Percentiles rank a stretch among this genome's conserved stretches.
Conservation (phyloP, 1,284 basidiomycete genomes). For the Cystobasidium sp. region DNA sequence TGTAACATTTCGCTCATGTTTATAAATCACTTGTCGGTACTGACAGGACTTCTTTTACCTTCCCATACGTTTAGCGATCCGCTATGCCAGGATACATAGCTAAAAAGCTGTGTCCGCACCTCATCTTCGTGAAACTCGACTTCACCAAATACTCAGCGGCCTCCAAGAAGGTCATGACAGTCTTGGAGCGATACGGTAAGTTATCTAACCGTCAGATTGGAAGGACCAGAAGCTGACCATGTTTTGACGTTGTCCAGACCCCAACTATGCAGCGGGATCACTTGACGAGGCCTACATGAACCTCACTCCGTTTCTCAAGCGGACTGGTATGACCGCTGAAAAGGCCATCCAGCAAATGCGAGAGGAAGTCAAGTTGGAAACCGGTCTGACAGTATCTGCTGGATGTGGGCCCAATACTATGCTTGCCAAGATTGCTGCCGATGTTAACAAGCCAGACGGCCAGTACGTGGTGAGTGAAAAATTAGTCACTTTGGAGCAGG, state of each 20-base stretch:
- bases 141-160: conserved; percentile 55
- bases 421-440: conserved; percentile 76
- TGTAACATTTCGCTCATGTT: background rate
- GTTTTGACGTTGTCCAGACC: conserved; percentile 2
- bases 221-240: background rate
- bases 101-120: conserved; percentile 87
- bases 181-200: conserved; percentile 48
- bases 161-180: conserved; percentile 55
- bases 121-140: conserved; percentile 69
- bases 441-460: conserved; percentile 85
- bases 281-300: conserved; percentile 53
- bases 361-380: conserved; percentile 70
- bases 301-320: conserved; percentile 47
- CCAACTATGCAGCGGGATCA: conserved; percentile 49
- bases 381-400: conserved; percentile 86
- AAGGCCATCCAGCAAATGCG: conserved; percentile 80
- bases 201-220: background rate
- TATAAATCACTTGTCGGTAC: too few relatives aligned
- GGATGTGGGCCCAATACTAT: conserved; percentile 62
- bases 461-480: conserved; percentile 70
- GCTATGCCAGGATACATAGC: conserved; percentile 75
- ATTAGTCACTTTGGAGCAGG: background rate
- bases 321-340: conserved; percentile 68
- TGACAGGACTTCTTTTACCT: background rate
- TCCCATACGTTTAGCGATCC: conserved; percentile 32